Conservation (phyloP, 805 yeast species). For the Lipomyces spencermartinsiae region DNA sequence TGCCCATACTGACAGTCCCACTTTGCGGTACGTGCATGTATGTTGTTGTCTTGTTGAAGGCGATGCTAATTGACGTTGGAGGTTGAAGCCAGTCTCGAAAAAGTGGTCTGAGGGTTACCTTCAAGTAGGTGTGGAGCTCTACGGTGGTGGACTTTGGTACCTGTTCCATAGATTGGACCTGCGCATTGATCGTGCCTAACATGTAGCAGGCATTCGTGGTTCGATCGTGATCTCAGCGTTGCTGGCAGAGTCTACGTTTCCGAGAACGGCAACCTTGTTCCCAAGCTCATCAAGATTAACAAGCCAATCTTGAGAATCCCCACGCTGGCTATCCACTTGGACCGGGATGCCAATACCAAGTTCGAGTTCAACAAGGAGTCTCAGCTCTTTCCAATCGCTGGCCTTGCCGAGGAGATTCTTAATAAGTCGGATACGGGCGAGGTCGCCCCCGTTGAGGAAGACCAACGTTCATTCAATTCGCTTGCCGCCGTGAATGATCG, state of each 20-base stretch:
- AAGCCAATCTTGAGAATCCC: slow-evolving; percentile 90
- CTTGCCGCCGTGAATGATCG: slow-evolving; percentile 70
- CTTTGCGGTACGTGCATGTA: slow-evolving; percentile 56
- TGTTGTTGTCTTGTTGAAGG: not conserved
- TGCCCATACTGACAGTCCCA: slow-evolving; percentile 96
- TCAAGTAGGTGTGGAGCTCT: slow-evolving; percentile 91
- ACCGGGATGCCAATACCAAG: slow-evolving; percentile 74
- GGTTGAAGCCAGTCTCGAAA: slow-evolving; percentile 84
- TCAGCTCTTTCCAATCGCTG: slow-evolving; percentile 85
- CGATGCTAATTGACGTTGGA: not conserved
- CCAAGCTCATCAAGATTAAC: slow-evolving; percentile 77
- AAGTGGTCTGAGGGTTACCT: slow-evolving; percentile 73
- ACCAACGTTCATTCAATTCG: slow-evolving; percentile 65
- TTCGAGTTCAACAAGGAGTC: slow-evolving; percentile 91
- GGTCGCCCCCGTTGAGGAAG: slow-evolving; percentile 42
- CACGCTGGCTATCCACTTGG: slow-evolving; percentile 90
- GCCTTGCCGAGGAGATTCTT: slow-evolving; percentile 54
- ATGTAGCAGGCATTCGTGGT: slow-evolving; percentile 74
- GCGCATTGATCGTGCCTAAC: not conserved
- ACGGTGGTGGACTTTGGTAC: slow-evolving; percentile 91
- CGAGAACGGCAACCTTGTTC: slow-evolving; percentile 50
- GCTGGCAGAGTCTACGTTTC: slow-evolving; percentile 90
- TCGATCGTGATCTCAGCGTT: slow-evolving; percentile 87
- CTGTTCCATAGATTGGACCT: not conserved
- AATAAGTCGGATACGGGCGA: slow-evolving; percentile 42